A percentile compares a stretch with the other conserved stretches of the same genome.
Evolutionary conservation across 495 filamentous ascomycete genomes (phyloP).

Genomic region (Daldinia decipiens): DNA sequence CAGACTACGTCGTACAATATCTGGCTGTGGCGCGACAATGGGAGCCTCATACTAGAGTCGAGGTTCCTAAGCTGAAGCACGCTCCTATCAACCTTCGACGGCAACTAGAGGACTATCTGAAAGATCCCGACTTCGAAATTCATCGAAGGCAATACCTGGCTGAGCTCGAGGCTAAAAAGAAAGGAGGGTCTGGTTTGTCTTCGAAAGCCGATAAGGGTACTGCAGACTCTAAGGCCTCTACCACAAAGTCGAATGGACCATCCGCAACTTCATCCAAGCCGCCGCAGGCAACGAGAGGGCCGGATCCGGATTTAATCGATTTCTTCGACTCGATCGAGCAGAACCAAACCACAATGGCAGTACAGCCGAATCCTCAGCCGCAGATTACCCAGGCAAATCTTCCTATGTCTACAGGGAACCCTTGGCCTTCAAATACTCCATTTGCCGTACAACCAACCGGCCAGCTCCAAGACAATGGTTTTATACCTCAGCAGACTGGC

Average conservation of each 20-base stretch:
- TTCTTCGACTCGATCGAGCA: slow-evolving; percentile 98
- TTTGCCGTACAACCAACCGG: slow-evolving; percentile 49
- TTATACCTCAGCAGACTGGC: slow-evolving; percentile 57
- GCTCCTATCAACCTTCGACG: slow-evolving; percentile 89
- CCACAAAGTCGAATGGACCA: slow-evolving; percentile 47
- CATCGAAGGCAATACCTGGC: slow-evolving; percentile 91
- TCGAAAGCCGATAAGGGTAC: slow-evolving; percentile 52
- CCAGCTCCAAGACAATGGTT: slow-evolving; percentile 64
- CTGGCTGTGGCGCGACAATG: slow-evolving; percentile 86
- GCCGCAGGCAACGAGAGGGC: slow-evolving; percentile 62
- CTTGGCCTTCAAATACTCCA: slow-evolving; percentile 51
- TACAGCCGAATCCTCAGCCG: slow-evolving; percentile 46
- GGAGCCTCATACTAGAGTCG: slow-evolving; percentile 88
- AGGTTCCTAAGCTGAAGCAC: slow-evolving; percentile 98
- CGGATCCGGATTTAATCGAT: slow-evolving; percentile 89
- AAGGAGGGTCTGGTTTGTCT: slow-evolving; percentile 53
- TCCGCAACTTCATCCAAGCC: slow-evolving; percentile 22
- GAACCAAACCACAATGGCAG: slow-evolving; percentile 79
- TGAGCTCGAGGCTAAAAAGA: slow-evolving; percentile 83
- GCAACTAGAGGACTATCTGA: slow-evolving; percentile 92
- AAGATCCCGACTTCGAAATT: slow-evolving; percentile 95
- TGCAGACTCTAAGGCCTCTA: slow-evolving; percentile 51
- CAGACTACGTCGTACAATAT: slow-evolving; percentile 90
- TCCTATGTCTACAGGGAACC: slow-evolving; percentile 56
- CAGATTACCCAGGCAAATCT: slow-evolving; percentile 46